These are phyloP conservation scores for Globisporangium apiculatum DNA, from an alignment of 352 stramenopile species.

Conservation along the genomic window DNA sequence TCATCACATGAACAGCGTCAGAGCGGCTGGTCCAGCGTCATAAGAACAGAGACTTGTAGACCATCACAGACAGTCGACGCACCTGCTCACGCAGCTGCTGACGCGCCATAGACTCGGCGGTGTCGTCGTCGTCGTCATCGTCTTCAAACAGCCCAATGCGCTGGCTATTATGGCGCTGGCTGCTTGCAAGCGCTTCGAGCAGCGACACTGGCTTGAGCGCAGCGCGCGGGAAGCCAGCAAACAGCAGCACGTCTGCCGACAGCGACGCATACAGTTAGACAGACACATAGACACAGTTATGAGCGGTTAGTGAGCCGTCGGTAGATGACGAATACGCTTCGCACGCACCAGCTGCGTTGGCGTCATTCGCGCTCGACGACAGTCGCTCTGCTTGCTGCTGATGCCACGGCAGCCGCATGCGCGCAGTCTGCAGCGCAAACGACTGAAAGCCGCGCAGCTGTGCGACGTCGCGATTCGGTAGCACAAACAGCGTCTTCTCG, in stretches of 20 bases:
- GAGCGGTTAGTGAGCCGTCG: too few relatives aligned
- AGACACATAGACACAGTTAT: not conserved
- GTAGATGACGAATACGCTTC: too few relatives aligned
- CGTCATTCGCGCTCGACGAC: not conserved
- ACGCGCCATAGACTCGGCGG: not conserved
- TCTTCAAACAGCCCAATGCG: slow-evolving; percentile 6
- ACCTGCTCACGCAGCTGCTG: not conserved
- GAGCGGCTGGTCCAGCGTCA: too few relatives aligned
- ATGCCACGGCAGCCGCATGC: slow-evolving; percentile 31
- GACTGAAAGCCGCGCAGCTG: slow-evolving; percentile 41
- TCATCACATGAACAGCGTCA: too few relatives aligned
- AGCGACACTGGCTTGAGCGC: slow-evolving; percentile 25
- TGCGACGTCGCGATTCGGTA: slow-evolving; percentile 30
- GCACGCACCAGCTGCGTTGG: too few relatives aligned
- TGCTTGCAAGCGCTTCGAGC: slow-evolving; percentile 27
- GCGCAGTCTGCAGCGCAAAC: slow-evolving; percentile 32
- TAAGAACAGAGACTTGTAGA: too few relatives aligned
- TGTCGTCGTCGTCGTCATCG: slow-evolving; percentile 3
- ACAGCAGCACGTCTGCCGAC: slow-evolving; percentile 14
- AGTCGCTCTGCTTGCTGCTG: not conserved
- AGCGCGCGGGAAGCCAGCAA: slow-evolving; percentile 24
- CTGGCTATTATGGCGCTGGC: slow-evolving; percentile 1
- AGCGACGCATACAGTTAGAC: not conserved
- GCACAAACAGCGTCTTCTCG: slow-evolving; percentile 34
- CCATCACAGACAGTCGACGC: too few relatives aligned